Evolutionary conservation across 2,329 filamentous ascomycete species (phyloP), one percentile per base, ranked within the genome.

Genomic region (Hypoxylon rubiginosum): DNA sequence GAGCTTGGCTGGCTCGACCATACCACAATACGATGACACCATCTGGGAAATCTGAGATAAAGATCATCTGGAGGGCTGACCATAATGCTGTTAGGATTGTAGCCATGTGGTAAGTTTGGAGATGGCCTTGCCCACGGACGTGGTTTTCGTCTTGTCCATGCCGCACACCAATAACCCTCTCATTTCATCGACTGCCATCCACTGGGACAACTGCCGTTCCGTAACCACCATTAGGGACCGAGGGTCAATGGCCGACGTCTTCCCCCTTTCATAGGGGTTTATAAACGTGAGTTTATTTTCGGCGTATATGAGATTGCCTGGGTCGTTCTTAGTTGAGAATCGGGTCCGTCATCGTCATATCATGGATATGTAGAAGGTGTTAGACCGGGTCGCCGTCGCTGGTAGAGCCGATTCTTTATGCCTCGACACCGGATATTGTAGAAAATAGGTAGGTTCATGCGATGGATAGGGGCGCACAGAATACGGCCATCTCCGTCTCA

Each of bases 131-230:
- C 50, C n/a, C 46, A 56, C 36, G 41, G 43, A 56, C 17, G 11
- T 17, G 28, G 32, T 13, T 34, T 21, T 54, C 15, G 45, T 39
- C 51, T 11, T 60, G 15, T 46, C 36, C 17, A 57, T 60, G 48
- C 51, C 17, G 26, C 30, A 30, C 43, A 21, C 53, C 51, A 59
- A 56, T 60, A 32, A 46, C 11, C 54, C 48, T 10, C 17, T 32
- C 10, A 56, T 24, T n/a, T 59, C 51, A 56, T 64, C 24, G 49
- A 52, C 41, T 57, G 17, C 28, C 36, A 45, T 60, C 61, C 64
- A 67, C 58, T 64, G 48, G 28, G 55, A 58, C 34, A 67, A 64
- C 46, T 67, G 46, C 67, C 64, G 64, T 46, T 34, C 61, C 32
- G 52, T 32, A 36, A 28, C 30, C 46, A 59, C 24, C 43, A 45